phyloP scores from a whole-genome alignment of 2,329 filamentous ascomycete genomes.

The Cercospora citrullina region DNA sequence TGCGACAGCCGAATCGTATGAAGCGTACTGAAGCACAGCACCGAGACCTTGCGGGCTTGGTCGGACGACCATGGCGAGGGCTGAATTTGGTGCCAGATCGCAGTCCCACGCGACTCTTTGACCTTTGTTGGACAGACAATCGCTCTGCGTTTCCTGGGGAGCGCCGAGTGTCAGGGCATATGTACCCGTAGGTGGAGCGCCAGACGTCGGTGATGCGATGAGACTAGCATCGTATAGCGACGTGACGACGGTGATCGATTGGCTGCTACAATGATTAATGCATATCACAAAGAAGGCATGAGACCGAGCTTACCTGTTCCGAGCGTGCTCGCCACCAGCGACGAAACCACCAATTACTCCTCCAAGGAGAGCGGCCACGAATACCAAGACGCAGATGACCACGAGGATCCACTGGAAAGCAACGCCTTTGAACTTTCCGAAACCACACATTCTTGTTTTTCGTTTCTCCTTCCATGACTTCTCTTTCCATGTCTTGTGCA shows the following conservation, averaged over 20 bases:
- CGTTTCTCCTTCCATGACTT: slow-evolving; percentile 43
- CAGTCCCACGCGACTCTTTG: slow-evolving; percentile 66
- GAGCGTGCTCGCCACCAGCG: slow-evolving; percentile 27
- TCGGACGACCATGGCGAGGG: slow-evolving; percentile 35
- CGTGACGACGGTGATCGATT: slow-evolving; percentile 28
- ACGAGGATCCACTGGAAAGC: slow-evolving; percentile 40
- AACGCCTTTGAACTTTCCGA: slow-evolving; percentile 28
- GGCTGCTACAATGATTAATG: slow-evolving; percentile 17
- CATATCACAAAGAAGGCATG: not conserved
- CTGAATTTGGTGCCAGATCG: slow-evolving; percentile 45
- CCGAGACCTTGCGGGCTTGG: slow-evolving; percentile 28
- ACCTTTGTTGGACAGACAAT: slow-evolving; percentile 58
- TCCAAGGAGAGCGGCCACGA: slow-evolving; percentile 38
- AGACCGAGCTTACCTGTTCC: slow-evolving; percentile 28
- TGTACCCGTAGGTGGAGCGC: slow-evolving; percentile 56
- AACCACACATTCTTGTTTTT: slow-evolving; percentile 37
- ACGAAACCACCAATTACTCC: slow-evolving; percentile 41
- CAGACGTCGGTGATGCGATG: slow-evolving; percentile 55
- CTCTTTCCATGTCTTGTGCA: slow-evolving; percentile 39
- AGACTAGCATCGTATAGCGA: slow-evolving; percentile 39
- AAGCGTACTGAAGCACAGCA: slow-evolving; percentile 36
- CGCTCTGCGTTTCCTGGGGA: slow-evolving; percentile 52
- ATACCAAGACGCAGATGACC: slow-evolving; percentile 31
- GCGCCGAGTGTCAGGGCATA: slow-evolving; percentile 57
- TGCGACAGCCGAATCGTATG: slow-evolving; percentile 41